These are phyloP conservation scores for Chiua virens DNA, from an alignment of 768 basidiomycete species.

Conservation along the genomic window DNA sequence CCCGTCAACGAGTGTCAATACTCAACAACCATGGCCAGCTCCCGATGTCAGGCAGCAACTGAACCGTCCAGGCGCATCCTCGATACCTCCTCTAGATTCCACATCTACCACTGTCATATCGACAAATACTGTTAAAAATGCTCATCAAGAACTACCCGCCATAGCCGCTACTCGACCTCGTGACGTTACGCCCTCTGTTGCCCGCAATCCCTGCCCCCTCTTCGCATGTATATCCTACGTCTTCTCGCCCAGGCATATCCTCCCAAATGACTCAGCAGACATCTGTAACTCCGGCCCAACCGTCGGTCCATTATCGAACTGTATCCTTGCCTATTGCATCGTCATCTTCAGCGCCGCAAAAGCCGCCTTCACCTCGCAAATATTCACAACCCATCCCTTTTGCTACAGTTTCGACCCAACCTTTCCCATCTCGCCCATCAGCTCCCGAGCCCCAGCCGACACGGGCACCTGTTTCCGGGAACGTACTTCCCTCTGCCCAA, in stretches of 20 bases:
- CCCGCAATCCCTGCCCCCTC: constrained; percentile 21
- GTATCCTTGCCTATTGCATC: constrained; percentile 35
- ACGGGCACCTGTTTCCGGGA: constrained; percentile 31
- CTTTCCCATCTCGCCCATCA: constrained; percentile 29
- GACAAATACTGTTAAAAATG: constrained; percentile 15
- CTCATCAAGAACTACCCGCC: constrained; percentile 19
- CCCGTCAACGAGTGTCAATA: constrained; percentile 1
- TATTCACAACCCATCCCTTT: constrained; percentile 26
- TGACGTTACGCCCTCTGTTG: constrained; percentile 13
- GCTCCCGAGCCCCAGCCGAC: constrained; percentile 17
- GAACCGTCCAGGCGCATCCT: constrained; percentile 14
- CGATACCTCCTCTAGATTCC: constrained; percentile 16
- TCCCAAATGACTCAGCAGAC: constrained; percentile 20
- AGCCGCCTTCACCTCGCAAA: constrained; percentile 30
- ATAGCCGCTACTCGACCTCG: constrained; percentile 25
- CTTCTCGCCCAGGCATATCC: constrained; percentile 21
- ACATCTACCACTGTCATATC: constrained; percentile 9
- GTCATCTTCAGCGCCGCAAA: constrained; percentile 15
- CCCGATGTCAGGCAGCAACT: constrained; percentile 23
- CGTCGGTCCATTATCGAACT: constrained; percentile 34
- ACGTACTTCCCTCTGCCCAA: constrained; percentile 33
- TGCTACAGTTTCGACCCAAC: constrained; percentile 26
- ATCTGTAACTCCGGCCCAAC: constrained; percentile 22
- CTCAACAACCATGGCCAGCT: constrained; percentile 9
- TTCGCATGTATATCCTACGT: constrained; percentile 23